phyloP scores from a whole-genome alignment of 2,329 filamentous ascomycete genomes.

The Fusarium temperatum region DNA sequence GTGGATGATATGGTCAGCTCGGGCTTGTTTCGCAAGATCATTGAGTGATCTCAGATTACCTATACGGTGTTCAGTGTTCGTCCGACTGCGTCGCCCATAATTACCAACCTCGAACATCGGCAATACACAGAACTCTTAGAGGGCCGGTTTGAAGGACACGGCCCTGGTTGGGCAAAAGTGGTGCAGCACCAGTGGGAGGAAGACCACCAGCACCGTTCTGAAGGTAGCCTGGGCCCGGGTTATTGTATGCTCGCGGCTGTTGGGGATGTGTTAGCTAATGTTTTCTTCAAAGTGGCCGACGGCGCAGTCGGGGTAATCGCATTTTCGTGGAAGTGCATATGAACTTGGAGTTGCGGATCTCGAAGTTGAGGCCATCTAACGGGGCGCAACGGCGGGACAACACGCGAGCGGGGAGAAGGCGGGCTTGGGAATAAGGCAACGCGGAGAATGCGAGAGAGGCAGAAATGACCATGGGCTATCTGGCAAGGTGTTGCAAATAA shows the following conservation, averaged over 20 bases:
- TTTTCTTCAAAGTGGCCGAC: not conserved
- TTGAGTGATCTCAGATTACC: conserved; percentile 96
- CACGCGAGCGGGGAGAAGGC: conserved; percentile 33
- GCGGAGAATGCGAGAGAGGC: not conserved
- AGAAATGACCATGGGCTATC: not conserved
- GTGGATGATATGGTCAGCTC: conserved; percentile 97
- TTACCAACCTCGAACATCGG: conserved; percentile 73
- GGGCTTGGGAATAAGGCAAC: not conserved
- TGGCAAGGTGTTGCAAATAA: not conserved
- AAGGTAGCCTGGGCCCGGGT: conserved; percentile 67
- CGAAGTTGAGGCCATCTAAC: conserved; percentile 25
- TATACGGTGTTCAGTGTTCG: conserved; percentile 51
- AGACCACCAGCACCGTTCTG: conserved; percentile 68
- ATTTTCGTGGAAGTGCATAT: conserved; percentile 7
- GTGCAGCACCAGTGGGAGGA: conserved; percentile 67
- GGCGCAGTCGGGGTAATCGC: not conserved
- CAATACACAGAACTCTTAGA: conserved; percentile 74
- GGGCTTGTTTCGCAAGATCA: conserved; percentile 92
- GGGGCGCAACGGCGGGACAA: conserved; percentile 34
- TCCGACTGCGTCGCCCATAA: conserved; percentile 19
- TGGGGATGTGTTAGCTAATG: conserved; percentile 34
- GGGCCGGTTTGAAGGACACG: conserved; percentile 72
- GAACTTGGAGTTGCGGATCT: conserved; percentile 25
- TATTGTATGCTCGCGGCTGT: conserved; percentile 58
- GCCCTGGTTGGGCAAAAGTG: conserved; percentile 73